Conservation (phyloP, 1,284 basidiomycete species). For the Malassezia psittaci region DNA sequence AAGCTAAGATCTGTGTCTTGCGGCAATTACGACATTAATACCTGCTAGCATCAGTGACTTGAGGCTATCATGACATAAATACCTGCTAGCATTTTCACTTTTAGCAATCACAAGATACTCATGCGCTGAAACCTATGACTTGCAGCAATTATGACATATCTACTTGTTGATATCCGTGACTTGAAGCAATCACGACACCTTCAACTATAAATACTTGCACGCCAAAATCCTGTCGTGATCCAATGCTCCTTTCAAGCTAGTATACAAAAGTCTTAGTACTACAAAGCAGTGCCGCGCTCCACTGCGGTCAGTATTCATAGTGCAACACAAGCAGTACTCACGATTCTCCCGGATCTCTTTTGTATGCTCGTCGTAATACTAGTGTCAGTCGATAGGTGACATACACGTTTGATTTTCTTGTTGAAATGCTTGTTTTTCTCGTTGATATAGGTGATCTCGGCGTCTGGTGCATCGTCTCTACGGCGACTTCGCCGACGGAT, state of each 20-base stretch:
- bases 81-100: no score
- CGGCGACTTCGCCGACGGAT: constrained; percentile 67
- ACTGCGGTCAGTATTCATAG: constrained; percentile 3
- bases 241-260: no score
- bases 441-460: constrained; percentile 98
- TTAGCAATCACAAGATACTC: no score
- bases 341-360: constrained; percentile 54
- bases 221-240: not conserved
- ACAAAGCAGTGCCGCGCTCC: constrained; percentile 21
- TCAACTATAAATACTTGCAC: not conserved
- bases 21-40: no score
- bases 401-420: constrained; percentile 78
- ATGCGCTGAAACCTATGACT: no score
- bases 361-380: constrained; percentile 93
- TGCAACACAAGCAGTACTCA: constrained; percentile 8
- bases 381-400: not conserved
- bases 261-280: not conserved
- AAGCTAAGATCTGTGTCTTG: no score
- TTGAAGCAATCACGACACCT: no score
- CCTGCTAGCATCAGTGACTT: no score
- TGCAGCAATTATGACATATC: no score
- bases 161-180: no score
- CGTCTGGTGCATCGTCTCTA: constrained; percentile 77
- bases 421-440: constrained; percentile 95
- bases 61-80: no score